Conservation (phyloP, 2,329 filamentous ascomycete species). For the Venturia aucupariae region DNA sequence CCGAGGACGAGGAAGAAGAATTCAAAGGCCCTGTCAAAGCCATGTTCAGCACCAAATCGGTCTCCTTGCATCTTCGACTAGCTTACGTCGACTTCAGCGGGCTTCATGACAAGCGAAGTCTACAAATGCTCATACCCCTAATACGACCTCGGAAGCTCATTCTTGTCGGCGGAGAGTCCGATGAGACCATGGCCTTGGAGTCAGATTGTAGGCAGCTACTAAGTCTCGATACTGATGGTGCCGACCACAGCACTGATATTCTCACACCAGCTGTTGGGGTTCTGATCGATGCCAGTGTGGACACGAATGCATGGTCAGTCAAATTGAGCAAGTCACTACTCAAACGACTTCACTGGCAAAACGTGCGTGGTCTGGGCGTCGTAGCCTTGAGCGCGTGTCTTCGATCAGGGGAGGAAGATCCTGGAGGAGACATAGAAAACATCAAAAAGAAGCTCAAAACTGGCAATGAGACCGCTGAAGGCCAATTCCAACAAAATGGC, state of each 20-base stretch:
- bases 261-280: slow-evolving; percentile 71
- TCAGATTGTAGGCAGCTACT: slow-evolving; percentile 66
- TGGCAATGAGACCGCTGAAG: slow-evolving; percentile 38
- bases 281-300: slow-evolving; percentile 80
- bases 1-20: slow-evolving; percentile 43
- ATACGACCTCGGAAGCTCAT: slow-evolving; percentile 93
- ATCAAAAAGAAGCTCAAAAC: slow-evolving; percentile 45
- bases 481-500: slow-evolving; percentile 35
- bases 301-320: slow-evolving; percentile 95
- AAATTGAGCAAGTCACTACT: slow-evolving; percentile 79
- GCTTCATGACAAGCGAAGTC: slow-evolving; percentile 82
- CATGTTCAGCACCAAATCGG: slow-evolving; percentile 50
- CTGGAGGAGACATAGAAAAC: slow-evolving; percentile 31
- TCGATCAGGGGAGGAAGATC: slow-evolving; percentile 35
- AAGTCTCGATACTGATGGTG: slow-evolving; percentile 34
- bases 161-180: slow-evolving; percentile 68
- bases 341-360: slow-evolving; percentile 87
- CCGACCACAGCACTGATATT: slow-evolving; percentile 51
- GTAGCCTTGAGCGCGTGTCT: slow-evolving; percentile 80
- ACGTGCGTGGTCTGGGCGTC: slow-evolving; percentile 78
- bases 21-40: slow-evolving; percentile 66
- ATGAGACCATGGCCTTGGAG: slow-evolving; percentile 67
- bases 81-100: slow-evolving; percentile 88
- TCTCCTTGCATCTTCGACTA: slow-evolving; percentile 65
- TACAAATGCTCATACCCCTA: slow-evolving; percentile 89